Base-by-base conservation (phyloP, 129 eudicot genomes). In the Escallonia rubra region DNA sequence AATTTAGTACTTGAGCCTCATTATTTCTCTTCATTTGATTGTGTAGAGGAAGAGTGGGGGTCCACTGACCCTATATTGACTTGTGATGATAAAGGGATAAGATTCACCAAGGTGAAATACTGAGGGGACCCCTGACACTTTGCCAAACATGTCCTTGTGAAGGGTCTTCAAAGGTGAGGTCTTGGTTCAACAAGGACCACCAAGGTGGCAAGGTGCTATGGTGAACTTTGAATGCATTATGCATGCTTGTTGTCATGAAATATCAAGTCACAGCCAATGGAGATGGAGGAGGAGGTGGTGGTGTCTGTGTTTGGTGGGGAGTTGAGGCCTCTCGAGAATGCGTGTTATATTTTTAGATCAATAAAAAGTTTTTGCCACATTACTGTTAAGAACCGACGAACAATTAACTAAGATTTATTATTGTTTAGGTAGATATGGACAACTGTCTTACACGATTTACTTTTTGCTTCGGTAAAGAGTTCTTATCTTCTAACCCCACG, bases 111-210 rank as follows among this genome's bases (percentile, higher is more conserved):
- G 64, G 63, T 14, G 15, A 57, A 34, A 34, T 3, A 12, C 3
- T 61, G 55, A n/a, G 41, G 63, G 77, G 59, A 57, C 77, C 65
- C 46, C 71, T 47, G 34, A 41, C 58, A 57, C 40, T 41, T 55
- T 68, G 63, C 64, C 64, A 44, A 57, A 56, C 46, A 69, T 14
- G 52, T 61, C 65, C 47, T 61, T 41, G 10, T 57, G 8, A 57
- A 57, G 39, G 14, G 34, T 4, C 12, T 41, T 39, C 0, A 14
- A 40, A 38, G 40, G 14, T 16, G n/a, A 10, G 11, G 47, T 16
- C 10, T 0, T 41, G 41, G 7, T 59, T 40, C 41, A 12, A 11
- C 46, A 41, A 12, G 12, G 41, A 59, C 41, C 41, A 43, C 66
- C 40, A 42, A 5, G 10, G 12, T 8, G 55, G 52, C 40, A 42